phyloP scores from a whole-genome alignment of 345 rosid genomes.

The Combretum micranthum region DNA sequence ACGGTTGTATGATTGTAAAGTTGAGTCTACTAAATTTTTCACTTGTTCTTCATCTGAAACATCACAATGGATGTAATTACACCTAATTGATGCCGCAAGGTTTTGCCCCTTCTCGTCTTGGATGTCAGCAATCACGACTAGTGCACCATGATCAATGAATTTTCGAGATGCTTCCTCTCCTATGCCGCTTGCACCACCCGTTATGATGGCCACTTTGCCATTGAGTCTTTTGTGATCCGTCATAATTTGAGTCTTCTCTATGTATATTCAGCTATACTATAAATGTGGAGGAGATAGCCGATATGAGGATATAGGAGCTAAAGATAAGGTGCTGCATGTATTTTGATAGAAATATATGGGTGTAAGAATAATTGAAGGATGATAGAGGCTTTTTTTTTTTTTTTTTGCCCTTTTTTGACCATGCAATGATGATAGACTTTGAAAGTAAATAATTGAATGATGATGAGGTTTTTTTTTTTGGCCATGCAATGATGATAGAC shows the following conservation, averaged over 20 bases:
- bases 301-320: no score
- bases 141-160: constrained; percentile 17
- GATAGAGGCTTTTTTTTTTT: no score
- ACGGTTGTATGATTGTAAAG: constrained; percentile 12
- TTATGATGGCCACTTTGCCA: constrained; percentile 19
- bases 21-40: constrained; percentile 20
- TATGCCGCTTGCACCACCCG: constrained; percentile 22
- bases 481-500: no score
- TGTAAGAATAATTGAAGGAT: no score
- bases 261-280: no score
- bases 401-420: no score
- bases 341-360: no score
- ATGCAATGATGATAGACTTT: no score
- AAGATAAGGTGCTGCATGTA: no score
- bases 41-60: constrained; percentile 31
- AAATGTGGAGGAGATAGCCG: no score
- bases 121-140: constrained; percentile 28
- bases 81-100: constrained; percentile 24
- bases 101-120: constrained; percentile 21
- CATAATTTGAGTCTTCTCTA: background rate
- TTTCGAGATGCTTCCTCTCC: constrained; percentile 14
- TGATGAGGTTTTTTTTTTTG: no score
- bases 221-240: constrained; percentile 1
- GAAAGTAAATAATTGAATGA: no score
- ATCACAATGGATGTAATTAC: constrained; percentile 22